Evolutionary conservation across 495 filamentous ascomycete genomes (phyloP), one percentile per base, ranked within the genome.

Genomic region (Aspergillus ellipticus): DNA sequence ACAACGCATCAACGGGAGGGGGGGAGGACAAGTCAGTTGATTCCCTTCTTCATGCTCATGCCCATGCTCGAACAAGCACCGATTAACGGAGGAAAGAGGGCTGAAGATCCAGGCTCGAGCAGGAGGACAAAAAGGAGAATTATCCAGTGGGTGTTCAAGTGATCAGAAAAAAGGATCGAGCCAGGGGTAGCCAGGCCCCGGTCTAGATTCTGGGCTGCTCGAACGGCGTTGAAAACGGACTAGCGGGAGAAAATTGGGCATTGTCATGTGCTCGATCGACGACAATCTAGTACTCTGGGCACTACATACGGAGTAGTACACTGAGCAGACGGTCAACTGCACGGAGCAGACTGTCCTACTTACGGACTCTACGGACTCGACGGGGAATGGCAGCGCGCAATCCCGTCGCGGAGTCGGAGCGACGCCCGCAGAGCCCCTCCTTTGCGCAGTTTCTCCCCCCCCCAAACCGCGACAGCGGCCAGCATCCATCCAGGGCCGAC

Each of bases 241-340:
- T 56, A 55, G 54, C 50, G 54, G 59, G 64, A 57, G 58, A 69
- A 73, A 75, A 72, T 62, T 66, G 60, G 55, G 64, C 63, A 54
- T 55, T 69, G 67, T 74, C 70, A 76, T 74, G 69, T 74, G 72
- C 59, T 58, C 66, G 70, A 74, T 74, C 67, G 66, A 70, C 67
- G 42, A 13, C 45, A 45, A 51, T 41, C 33, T 45, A 49, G 55
- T 53, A 47, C 24, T 28, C 7, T 28, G 24, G 24, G 7, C 4
- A 4, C 24, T 3, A 28, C 4, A 28, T 3, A 28, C 4, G 7
- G 24, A 28, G 24, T 28, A 28, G 24, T 7, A 28, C 24, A 28
- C 4, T 28, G 24, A n/a, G n/a, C n/a, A n/a, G n/a, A n/a, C n/a
- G n/a, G n/a, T n/a, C n/a, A n/a, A n/a, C n/a, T n/a, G n/a, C n/a